Conservation (phyloP, 2,329 filamentous ascomycete species). For the Hymenoscyphus fraxineus region DNA sequence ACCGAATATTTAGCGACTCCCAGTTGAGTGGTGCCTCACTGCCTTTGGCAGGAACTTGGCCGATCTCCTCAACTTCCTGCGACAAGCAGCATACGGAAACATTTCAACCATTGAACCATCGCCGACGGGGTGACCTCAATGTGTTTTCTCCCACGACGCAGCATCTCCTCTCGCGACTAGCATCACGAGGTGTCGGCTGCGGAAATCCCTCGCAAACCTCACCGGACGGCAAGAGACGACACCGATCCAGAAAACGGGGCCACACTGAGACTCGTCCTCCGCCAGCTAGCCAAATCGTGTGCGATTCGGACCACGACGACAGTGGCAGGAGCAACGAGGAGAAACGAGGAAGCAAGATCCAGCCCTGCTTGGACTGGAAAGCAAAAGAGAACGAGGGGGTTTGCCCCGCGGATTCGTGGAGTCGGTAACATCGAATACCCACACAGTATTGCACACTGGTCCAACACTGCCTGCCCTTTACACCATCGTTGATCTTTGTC, state of each 20-base stretch:
- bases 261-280: neutral
- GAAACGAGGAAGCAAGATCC: neutral
- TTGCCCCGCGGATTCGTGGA: slow-evolving; percentile 4
- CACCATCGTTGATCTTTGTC: neutral
- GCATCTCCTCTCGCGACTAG: slow-evolving; percentile 1
- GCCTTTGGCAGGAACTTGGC: slow-evolving; percentile 4
- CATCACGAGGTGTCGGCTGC: slow-evolving; percentile 1
- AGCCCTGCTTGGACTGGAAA: neutral
- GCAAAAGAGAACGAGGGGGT: neutral
- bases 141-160: neutral
- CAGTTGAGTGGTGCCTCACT: slow-evolving; percentile 2
- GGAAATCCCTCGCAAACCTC: slow-evolving; percentile 1
- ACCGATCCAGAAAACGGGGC: neutral
- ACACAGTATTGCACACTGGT: neutral
- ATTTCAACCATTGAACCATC: neutral
- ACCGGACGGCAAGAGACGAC: neutral
- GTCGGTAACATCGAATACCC: neutral
- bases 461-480: neutral
- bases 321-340: neutral
- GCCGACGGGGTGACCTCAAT: neutral
- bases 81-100: slow-evolving; percentile 1
- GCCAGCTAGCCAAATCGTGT: neutral
- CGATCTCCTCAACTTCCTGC: slow-evolving; percentile 1
- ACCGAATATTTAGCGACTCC: slow-evolving; percentile 1
- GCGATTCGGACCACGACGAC: neutral